phyloP scores from a whole-genome alignment of 169 alveolate genomes.

The Eimeria tenella region DNA sequence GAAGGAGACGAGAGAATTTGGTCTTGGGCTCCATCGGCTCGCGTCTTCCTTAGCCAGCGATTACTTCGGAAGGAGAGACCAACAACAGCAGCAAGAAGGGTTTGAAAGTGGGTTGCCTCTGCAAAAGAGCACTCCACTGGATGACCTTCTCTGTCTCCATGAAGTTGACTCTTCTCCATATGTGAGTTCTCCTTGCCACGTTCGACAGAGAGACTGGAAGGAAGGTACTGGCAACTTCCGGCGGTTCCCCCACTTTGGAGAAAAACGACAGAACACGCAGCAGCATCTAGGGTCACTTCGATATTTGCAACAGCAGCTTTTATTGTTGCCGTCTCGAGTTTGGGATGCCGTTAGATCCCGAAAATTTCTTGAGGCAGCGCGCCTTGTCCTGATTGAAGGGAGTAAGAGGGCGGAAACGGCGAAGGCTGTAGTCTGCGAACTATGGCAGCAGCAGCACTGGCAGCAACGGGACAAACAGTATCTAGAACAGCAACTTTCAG shows the following conservation, averaged over 20 bases:
- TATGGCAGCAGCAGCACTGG: conserved; percentile 37
- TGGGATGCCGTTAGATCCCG: conserved; percentile 61
- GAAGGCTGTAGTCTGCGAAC: conserved; percentile 36
- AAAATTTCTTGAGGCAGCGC: conserved; percentile 46
- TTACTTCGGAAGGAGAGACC: background rate
- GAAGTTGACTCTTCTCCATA: background rate
- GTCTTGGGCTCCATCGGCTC: conserved; percentile 17
- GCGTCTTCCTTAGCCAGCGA: conserved; percentile 8
- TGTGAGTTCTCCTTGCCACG: background rate
- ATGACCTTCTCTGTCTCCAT: conserved; percentile 35
- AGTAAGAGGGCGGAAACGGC: background rate
- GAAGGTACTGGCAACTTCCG: background rate
- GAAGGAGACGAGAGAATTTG: conserved; percentile 15
- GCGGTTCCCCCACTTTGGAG: background rate
- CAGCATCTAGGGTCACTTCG: background rate
- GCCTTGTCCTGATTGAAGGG: conserved; percentile 29
- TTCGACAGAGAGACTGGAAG: too few relatives aligned
- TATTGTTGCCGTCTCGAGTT: conserved; percentile 52
- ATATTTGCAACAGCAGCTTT: conserved; percentile 42
- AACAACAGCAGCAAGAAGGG: background rate
- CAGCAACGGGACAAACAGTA: background rate
- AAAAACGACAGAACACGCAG: background rate
- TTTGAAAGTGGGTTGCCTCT: conserved; percentile 34
- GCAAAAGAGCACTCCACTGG: conserved; percentile 62
- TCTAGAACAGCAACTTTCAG: conserved; percentile 5